phyloP scores from a whole-genome alignment of 2,329 filamentous ascomycete species.

The Calycina herbarum region DNA sequence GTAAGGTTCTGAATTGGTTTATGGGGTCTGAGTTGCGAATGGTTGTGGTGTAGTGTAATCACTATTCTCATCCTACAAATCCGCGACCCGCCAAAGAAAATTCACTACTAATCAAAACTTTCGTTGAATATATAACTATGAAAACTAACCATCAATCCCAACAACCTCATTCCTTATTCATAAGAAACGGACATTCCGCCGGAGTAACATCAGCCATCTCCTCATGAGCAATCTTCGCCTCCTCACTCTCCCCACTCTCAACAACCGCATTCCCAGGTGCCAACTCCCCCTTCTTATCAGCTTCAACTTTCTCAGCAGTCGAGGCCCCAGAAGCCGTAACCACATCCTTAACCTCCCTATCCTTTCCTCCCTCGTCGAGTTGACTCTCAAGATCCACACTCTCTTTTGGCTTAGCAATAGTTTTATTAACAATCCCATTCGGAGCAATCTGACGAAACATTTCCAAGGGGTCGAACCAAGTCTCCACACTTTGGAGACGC shows the following conservation, averaged over 20 bases:
- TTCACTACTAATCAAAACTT: too few species aligned
- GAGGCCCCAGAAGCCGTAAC: neutral
- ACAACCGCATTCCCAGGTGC: slow-evolving; percentile 11
- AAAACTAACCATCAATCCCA: too few species aligned
- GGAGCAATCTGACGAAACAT: slow-evolving; percentile 67
- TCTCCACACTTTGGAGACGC: slow-evolving; percentile 58
- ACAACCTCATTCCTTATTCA: slow-evolving; percentile 18
- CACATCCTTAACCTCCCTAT: neutral
- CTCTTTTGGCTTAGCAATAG: neutral
- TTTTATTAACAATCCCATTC: slow-evolving; percentile 12
- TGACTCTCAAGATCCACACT: neutral
- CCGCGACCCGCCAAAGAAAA: too few species aligned
- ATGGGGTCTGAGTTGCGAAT: too few species aligned
- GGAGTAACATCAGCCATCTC: slow-evolving; percentile 18
- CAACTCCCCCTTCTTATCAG: slow-evolving; percentile 18
- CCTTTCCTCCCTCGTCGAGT: neutral
- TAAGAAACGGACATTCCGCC: slow-evolving; percentile 20
- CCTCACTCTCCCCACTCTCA: slow-evolving; percentile 12
- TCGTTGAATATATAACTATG: too few species aligned
- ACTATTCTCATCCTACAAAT: too few species aligned
- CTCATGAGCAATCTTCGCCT: slow-evolving; percentile 9
- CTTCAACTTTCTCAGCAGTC: neutral
- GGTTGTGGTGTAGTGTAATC: too few species aligned
- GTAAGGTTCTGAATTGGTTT: too few species aligned
- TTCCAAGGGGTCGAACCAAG: slow-evolving; percentile 65